phyloP scores from a whole-genome alignment of 1,284 basidiomycete species.

The Tremellales sp. region DNA sequence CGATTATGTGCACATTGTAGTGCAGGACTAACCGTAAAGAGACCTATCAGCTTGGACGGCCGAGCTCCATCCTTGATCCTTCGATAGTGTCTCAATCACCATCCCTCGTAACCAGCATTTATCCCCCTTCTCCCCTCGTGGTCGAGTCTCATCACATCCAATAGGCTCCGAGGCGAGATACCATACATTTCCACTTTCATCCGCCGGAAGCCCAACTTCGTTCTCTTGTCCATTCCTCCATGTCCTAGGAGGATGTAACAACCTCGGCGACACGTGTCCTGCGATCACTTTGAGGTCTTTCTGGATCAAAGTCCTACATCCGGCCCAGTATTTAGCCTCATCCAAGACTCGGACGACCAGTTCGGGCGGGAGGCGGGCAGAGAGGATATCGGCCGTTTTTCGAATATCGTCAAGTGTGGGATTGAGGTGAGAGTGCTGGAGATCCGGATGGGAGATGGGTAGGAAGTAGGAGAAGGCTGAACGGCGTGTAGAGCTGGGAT shows the following conservation, averaged over 20 bases:
- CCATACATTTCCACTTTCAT: constrained; percentile 28
- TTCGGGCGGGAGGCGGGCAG: constrained; percentile 23
- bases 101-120: constrained; percentile 24
- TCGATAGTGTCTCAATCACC: constrained; percentile 29
- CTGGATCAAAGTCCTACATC: constrained; percentile 15
- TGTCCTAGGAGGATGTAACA: not conserved
- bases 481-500: not conserved
- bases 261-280: constrained; percentile 8
- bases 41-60: not conserved
- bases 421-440: constrained; percentile 16
- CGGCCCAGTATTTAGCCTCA: constrained; percentile 22
- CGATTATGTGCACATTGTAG: not conserved
- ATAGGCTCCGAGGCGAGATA: constrained; percentile 27
- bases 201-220: constrained; percentile 23
- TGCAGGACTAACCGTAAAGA: not conserved
- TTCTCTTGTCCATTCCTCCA: constrained; percentile 28
- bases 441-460: constrained; percentile 6
- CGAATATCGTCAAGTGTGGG: constrained; percentile 10
- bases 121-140: not conserved
- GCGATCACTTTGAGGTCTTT: constrained; percentile 23
- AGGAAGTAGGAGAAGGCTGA: constrained; percentile 21
- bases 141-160: constrained; percentile 18
- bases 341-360: constrained; percentile 29
- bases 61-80: constrained; percentile 41
- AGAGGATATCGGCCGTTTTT: constrained; percentile 6